These are phyloP conservation scores for Singerocomus inundabilis DNA, from an alignment of 1,284 basidiomycete species.

Conservation along the genomic window DNA sequence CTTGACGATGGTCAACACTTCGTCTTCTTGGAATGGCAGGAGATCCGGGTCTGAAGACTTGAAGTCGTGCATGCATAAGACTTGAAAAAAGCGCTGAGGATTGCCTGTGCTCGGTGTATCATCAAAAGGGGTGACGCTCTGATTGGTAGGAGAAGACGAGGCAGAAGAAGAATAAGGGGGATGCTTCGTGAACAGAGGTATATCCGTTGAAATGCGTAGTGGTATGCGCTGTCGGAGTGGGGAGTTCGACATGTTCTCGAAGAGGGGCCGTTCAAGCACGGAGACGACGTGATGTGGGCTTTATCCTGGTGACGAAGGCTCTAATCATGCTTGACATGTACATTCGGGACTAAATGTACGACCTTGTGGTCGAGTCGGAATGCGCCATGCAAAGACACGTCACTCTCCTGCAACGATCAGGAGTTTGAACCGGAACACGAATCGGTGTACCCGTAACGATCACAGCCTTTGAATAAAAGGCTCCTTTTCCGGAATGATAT, in stretches of 20 bases:
- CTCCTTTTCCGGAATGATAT: no score
- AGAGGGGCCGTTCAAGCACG: neutral
- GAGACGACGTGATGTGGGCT: neutral
- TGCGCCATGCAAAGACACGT: constrained; percentile 1
- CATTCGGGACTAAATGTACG: constrained; percentile 2
- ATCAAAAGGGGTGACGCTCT: constrained; percentile 28
- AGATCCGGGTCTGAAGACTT: constrained; percentile 57
- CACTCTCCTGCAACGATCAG: neutral
- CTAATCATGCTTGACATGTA: constrained; percentile 1
- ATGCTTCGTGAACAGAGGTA: constrained; percentile 34
- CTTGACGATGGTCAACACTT: constrained; percentile 64
- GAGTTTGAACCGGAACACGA: no score
- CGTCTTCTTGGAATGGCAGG: constrained; percentile 60
- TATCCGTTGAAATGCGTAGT: constrained; percentile 53
- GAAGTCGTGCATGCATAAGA: constrained; percentile 67
- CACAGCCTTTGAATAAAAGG: no score
- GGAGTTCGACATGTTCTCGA: constrained; percentile 4
- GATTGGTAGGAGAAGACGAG: constrained; percentile 32
- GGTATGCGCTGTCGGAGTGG: constrained; percentile 32
- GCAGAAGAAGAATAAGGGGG: constrained; percentile 22
- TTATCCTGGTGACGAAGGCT: constrained; percentile 14
- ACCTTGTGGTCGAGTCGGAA: neutral
- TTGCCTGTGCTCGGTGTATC: constrained; percentile 32
- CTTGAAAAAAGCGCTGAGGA: constrained; percentile 39
- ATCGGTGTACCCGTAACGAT: neutral